Percentiles rank a stretch among this genome's conserved stretches.
These are phyloP conservation scores for Nannochloris sp. DNA, from an alignment of 139 green algal genomes.

Conservation along the genomic window DNA sequence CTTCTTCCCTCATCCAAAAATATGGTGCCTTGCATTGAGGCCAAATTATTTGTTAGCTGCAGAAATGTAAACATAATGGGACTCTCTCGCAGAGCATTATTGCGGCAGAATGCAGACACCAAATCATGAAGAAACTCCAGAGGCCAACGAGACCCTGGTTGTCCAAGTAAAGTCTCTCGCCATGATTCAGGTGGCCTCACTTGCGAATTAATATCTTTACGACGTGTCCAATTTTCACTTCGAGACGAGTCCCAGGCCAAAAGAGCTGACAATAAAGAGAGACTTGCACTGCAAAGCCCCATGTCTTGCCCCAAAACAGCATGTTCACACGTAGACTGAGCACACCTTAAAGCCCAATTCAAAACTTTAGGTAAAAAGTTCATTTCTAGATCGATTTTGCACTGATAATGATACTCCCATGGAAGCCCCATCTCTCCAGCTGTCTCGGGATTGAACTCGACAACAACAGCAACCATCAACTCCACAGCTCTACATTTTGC, in stretches of 20 bases:
- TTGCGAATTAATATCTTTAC: background rate
- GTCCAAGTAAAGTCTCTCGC: background rate
- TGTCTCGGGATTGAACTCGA: constrained; percentile 64
- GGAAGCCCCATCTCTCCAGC: constrained; percentile 59
- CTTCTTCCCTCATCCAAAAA: too few relatives aligned
- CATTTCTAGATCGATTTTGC: constrained; percentile 46
- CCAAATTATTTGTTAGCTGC: too few relatives aligned
- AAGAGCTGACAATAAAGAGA: constrained; percentile 57
- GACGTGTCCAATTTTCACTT: background rate
- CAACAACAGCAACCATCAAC: constrained; percentile 52
- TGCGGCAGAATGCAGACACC: too few relatives aligned
- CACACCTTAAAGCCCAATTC: constrained; percentile 37
- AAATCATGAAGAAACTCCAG: too few relatives aligned
- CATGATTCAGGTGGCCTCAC: background rate
- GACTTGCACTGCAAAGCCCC: constrained; percentile 37
- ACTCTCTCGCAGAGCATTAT: too few relatives aligned
- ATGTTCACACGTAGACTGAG: constrained; percentile 11
- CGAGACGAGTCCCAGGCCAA: constrained; percentile 53
- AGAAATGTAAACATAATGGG: too few relatives aligned
- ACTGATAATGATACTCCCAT: constrained; percentile 72
- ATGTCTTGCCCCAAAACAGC: constrained; percentile 34
- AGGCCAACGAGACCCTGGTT: background rate
- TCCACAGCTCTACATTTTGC: constrained; percentile 9
- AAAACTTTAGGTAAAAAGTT: constrained; percentile 60
- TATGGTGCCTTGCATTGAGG: too few relatives aligned